phyloP scores from a whole-genome alignment of 495 filamentous ascomycete species.

The Talaromyces borbonicus region DNA sequence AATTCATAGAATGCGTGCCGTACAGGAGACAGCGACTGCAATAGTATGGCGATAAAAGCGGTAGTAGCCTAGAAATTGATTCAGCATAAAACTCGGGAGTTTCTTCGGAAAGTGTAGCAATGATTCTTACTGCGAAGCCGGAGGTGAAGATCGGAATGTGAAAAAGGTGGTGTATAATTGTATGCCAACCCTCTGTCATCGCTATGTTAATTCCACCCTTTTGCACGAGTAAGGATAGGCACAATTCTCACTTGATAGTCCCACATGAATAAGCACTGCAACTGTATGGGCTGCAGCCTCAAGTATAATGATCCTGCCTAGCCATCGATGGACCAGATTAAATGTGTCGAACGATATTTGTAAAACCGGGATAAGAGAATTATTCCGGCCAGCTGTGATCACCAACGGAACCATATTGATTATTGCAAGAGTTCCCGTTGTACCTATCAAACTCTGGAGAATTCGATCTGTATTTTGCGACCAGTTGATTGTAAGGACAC shows the following conservation, averaged over 20 bases:
- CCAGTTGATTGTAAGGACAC: conserved; percentile 32
- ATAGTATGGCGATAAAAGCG: conserved; percentile 36
- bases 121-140: conserved; percentile 25
- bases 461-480: conserved; percentile 21
- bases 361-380: conserved; percentile 27
- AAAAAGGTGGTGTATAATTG: background rate
- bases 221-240: background rate
- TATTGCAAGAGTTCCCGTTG: conserved; percentile 30
- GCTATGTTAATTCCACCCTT: conserved; percentile 13
- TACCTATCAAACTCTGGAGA: conserved; percentile 31
- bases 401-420: conserved; percentile 34
- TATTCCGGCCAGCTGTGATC: conserved; percentile 34
- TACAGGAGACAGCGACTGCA: conserved; percentile 42
- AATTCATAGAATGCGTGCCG: conserved; percentile 51
- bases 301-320: conserved; percentile 27
- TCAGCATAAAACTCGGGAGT: background rate
- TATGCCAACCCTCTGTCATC: conserved; percentile 1
- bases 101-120: background rate
- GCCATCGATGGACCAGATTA: conserved; percentile 39
- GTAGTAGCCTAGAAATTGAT: conserved; percentile 21
- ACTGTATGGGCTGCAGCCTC: conserved; percentile 28
- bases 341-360: conserved; percentile 33
- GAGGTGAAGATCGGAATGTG: conserved; percentile 7
- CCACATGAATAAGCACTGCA: conserved; percentile 22
- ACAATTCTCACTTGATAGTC: conserved; percentile 16